These are phyloP conservation scores for Ormosia semicastrata DNA, from an alignment of 306 rosid species.

Conservation along the genomic window DNA sequence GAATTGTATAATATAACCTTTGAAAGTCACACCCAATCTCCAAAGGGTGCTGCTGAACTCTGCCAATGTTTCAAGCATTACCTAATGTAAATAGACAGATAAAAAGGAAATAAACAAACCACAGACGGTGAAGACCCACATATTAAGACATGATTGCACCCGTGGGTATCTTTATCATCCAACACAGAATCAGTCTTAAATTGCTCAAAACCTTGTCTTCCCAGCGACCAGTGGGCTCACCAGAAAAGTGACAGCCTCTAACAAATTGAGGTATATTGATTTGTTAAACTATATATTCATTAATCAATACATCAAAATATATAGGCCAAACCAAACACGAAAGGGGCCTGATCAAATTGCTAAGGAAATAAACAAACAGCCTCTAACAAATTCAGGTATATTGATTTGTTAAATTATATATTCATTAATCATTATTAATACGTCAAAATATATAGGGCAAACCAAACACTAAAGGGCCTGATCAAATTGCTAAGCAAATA, in stretches of 20 bases:
- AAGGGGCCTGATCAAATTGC: constrained; percentile 1
- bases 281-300: background rate
- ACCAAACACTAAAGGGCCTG: constrained; percentile 18
- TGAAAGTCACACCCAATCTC: no score
- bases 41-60: no score
- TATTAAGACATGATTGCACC: no score
- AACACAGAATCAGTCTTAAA: no score
- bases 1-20: no score
- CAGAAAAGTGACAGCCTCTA: background rate
- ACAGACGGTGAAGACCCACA: no score
- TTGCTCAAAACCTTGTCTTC: no score
- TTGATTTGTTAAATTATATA: background rate
- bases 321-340: background rate
- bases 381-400: background rate
- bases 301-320: no score
- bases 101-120: no score
- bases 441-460: background rate
- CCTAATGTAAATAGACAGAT: no score
- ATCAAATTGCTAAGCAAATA: constrained; percentile 5
- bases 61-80: no score
- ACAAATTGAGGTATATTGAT: background rate
- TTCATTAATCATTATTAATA: background rate
- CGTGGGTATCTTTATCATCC: no score
- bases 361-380: background rate
- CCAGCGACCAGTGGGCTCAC: background rate